Base-by-base conservation (phyloP, 441 rosid genomes). In the Pelargonium myrrhifolium region DNA sequence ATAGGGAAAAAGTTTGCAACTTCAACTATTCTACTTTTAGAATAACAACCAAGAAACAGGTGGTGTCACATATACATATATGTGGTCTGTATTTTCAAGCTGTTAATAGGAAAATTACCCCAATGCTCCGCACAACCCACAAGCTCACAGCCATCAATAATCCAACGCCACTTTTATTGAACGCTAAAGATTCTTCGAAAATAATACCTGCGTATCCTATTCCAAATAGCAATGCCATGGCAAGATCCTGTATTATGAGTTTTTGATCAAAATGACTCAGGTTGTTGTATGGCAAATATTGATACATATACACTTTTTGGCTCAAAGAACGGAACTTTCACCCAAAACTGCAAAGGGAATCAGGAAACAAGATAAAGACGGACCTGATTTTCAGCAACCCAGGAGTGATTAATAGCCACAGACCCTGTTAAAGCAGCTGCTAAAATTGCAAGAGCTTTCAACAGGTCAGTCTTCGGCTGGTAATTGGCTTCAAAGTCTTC, bases 351-450 rank as follows among this genome's bases (percentile, higher is more conserved):
- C 18, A 28, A 61, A 21, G 21, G 35, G 17, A 71, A 58, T 53
- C 26, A 21, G 39, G 5, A 45, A 17, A 35, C 22, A 67, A 67
- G 60, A 63, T 51, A 45, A 55, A 45, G 11, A 63, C 14, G 40
- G 74, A 89, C 96, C 95, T 91, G 97, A 78, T 93, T 88, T 74
- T 88, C 92, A 66, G 96, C 97, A 71, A 93, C 96, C 97, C 99
- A 91, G 0, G 97, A 91, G 17, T 87, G 97, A 68, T 88, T 87
- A 68, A 93, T 88, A 18, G 95, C 97, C 70, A 74, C 72, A 49
- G 99, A 74, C 74, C 96, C 99, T 0, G 95, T 86, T 17, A 79
- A 86, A 75, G 93, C 89, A 18, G 88, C 91, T 22, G 85, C 92
- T 28, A 91, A 70, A 70, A 91, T 63, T 31, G 89, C 91, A 76